Percentiles rank a stretch among this genome's conserved stretches.
These are phyloP conservation scores for Claviceps capensis DNA, from an alignment of 2,329 filamentous ascomycete species.

Conservation along the genomic window DNA sequence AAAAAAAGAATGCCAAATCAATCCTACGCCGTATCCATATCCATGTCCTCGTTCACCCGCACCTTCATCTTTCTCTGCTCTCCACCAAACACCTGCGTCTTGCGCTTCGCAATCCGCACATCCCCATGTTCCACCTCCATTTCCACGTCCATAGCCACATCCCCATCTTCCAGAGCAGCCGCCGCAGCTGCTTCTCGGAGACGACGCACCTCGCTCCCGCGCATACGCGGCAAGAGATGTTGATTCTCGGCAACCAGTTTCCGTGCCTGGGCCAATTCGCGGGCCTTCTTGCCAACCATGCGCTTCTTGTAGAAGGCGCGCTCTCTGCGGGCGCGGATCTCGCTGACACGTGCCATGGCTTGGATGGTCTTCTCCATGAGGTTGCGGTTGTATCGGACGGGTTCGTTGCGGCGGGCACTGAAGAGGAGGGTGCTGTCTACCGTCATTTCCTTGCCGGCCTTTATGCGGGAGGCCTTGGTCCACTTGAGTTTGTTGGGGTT, in stretches of 20 bases:
- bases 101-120: slow-evolving; percentile 12
- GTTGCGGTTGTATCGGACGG: slow-evolving; percentile 90
- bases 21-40: slow-evolving; percentile 19
- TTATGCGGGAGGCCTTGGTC: slow-evolving; percentile 84
- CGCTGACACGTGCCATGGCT: slow-evolving; percentile 80
- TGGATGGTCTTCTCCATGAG: slow-evolving; percentile 75
- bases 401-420: slow-evolving; percentile 83
- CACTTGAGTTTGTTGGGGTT: slow-evolving; percentile 94
- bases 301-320: slow-evolving; percentile 87
- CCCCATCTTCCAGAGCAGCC: slow-evolving; percentile 29
- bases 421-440: slow-evolving; percentile 92
- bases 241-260: slow-evolving; percentile 86
- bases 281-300: slow-evolving; percentile 80
- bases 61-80: slow-evolving; percentile 27
- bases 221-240: slow-evolving; percentile 71
- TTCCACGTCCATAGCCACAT: slow-evolving; percentile 32
- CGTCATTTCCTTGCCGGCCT: slow-evolving; percentile 71
- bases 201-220: slow-evolving; percentile 46
- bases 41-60: slow-evolving; percentile 21
- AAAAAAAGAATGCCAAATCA: not conserved
- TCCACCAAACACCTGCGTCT: slow-evolving; percentile 27
- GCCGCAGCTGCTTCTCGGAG: slow-evolving; percentile 41
- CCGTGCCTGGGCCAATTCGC: slow-evolving; percentile 64
- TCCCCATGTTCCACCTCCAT: slow-evolving; percentile 14
- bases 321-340: slow-evolving; percentile 75